Conservation (phyloP, 2,329 filamentous ascomycete genomes). For the Xylariaceae sp. region DNA sequence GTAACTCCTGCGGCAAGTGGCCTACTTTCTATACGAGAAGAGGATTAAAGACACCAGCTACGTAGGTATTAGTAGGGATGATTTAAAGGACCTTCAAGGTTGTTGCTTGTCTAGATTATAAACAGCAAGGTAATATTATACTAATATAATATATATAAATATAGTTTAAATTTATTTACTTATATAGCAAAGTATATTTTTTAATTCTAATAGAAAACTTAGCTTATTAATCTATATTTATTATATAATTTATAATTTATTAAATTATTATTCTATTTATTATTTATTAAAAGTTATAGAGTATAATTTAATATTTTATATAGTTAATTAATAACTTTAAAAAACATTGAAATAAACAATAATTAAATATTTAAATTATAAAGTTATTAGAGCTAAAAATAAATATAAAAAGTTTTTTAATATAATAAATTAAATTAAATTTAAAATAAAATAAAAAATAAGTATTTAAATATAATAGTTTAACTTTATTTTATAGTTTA, state of each 20-base stretch:
- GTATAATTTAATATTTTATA: too few species aligned
- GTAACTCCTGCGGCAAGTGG: neutral
- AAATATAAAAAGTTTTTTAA: neutral
- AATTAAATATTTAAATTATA: neutral
- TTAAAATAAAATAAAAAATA: conserved; percentile 1
- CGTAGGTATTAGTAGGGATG: too few species aligned
- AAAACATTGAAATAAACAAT: neutral
- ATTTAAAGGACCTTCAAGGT: too few species aligned
- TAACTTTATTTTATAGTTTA: neutral
- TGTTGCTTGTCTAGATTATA: too few species aligned
- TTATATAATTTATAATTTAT: too few species aligned
- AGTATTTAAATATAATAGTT: conserved; percentile 1
- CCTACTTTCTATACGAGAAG: neutral
- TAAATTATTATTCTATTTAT: neutral
- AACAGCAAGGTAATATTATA: too few species aligned
- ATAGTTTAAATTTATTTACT: too few species aligned
- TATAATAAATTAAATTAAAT: neutral
- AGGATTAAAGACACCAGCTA: too few species aligned
- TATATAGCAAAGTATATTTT: too few species aligned
- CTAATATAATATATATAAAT: too few species aligned
- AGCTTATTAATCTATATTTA: too few species aligned
- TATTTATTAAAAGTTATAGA: neutral
- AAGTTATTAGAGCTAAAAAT: neutral
- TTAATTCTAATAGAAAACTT: too few species aligned
- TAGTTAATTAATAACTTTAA: neutral